Percentiles rank a stretch among this genome's conserved stretches.
phyloP scores from a whole-genome alignment of 805 yeast genomes.

The Wickerhamomyces bisporus region DNA sequence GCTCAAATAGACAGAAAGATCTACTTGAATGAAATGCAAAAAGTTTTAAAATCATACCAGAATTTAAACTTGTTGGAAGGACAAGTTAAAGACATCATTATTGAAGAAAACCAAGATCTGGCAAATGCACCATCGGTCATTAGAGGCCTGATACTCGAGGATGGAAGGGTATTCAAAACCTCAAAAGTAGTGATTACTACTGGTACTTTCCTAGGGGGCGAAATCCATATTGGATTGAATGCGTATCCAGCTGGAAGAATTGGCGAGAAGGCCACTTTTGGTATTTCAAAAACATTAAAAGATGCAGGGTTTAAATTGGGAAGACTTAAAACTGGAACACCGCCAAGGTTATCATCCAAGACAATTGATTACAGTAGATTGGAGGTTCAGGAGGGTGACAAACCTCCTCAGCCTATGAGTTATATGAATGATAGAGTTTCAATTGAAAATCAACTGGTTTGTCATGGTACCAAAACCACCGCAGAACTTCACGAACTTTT shows the following conservation, averaged over 20 bases:
- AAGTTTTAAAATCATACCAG: constrained; percentile 46
- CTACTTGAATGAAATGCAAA: constrained; percentile 77
- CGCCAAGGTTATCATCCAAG: constrained; percentile 74
- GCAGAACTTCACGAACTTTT: constrained; percentile 67
- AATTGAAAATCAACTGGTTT: constrained; percentile 55
- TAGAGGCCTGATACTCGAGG: constrained; percentile 67
- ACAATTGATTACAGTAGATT: constrained; percentile 67
- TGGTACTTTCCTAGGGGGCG: constrained; percentile 93
- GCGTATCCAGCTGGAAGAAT: constrained; percentile 87
- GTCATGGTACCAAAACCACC: constrained; percentile 79
- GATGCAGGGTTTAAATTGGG: constrained; percentile 82
- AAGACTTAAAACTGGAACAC: constrained; percentile 94
- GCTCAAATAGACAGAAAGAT: constrained; percentile 90
- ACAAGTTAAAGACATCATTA: constrained; percentile 78
- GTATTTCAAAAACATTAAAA: constrained; percentile 71
- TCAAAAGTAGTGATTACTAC: constrained; percentile 82
- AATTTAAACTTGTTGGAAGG: constrained; percentile 59
- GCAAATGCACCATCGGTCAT: constrained; percentile 30
- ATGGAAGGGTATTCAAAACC: constrained; percentile 58
- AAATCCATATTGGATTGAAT: constrained; percentile 83
- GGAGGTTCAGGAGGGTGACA: constrained; percentile 71
- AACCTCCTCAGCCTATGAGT: constrained; percentile 87
- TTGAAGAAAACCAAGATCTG: constrained; percentile 34
- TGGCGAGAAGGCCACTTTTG: constrained; percentile 89
- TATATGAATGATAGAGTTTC: constrained; percentile 66